These are phyloP conservation scores for Ophiostoma tasmaniense DNA, from an alignment of 2,329 filamentous ascomycete genomes.

Conservation along the genomic window DNA sequence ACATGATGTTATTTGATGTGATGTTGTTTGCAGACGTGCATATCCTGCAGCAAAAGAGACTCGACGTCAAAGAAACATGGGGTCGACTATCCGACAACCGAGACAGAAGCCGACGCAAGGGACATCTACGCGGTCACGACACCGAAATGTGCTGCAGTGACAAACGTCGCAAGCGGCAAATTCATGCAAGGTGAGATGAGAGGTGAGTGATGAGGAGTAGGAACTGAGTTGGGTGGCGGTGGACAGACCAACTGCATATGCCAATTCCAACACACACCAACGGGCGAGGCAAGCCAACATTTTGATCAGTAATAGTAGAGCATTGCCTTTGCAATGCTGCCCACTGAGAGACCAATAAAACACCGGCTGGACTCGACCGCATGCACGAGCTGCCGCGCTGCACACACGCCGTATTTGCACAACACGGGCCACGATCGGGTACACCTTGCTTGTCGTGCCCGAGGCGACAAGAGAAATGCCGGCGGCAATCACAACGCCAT, in stretches of 20 bases:
- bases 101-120: neutral
- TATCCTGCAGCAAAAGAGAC: neutral
- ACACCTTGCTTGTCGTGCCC: too few species aligned
- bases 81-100: neutral
- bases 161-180: neutral
- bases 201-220: neutral
- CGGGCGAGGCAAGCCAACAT: neutral
- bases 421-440: too few species aligned
- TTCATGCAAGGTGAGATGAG: neutral
- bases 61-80: neutral
- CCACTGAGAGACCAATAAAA: too few species aligned
- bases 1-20: too few species aligned
- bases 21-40: neutral
- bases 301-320: too few species aligned
- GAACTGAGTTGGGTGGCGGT: neutral
- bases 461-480: too few species aligned
- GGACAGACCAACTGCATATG: neutral
- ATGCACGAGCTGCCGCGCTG: too few species aligned
- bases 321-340: neutral
- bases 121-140: neutral
- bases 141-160: neutral
- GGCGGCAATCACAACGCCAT: too few species aligned
- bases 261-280: neutral
- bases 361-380: too few species aligned
- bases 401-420: too few species aligned